A percentile compares a stretch with the other conserved stretches of the same genome.
Conservation (phyloP, 495 filamentous ascomycete species). For the Margaritispora aquatica region DNA sequence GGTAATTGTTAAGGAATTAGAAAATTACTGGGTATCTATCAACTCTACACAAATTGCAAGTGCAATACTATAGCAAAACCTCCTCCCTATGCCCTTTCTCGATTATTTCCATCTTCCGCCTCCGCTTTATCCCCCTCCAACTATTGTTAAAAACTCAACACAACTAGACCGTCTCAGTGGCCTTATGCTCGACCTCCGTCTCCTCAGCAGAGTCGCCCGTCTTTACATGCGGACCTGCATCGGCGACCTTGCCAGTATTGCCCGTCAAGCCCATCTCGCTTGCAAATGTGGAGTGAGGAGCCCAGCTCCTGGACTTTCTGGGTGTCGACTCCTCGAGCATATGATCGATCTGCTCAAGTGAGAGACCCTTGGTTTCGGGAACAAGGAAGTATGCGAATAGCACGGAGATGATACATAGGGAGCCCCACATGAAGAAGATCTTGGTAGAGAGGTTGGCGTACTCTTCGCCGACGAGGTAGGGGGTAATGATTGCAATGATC, state of each 20-base stretch:
- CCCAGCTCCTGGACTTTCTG: constrained; percentile 64
- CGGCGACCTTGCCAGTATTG: constrained; percentile 12
- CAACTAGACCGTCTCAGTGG: constrained; percentile 6
- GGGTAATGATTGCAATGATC: constrained; percentile 25
- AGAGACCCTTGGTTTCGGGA: constrained; percentile 81
- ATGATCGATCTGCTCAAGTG: constrained; percentile 82
- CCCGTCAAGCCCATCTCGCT: constrained; percentile 42
- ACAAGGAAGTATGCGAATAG: constrained; percentile 75
- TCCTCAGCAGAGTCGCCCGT: constrained; percentile 7
- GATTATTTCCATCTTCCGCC: neutral
- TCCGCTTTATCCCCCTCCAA: neutral
- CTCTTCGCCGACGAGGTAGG: constrained; percentile 20
- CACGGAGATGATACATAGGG: constrained; percentile 57
- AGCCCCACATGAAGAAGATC: constrained; percentile 77
- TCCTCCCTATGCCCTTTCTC: neutral
- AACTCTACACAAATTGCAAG: neutral
- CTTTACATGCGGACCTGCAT: neutral
- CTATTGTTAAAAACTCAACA: neutral
- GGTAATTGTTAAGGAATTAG: neutral
- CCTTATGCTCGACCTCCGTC: constrained; percentile 7
- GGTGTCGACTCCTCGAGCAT: constrained; percentile 82
- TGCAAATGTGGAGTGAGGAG: constrained; percentile 63
- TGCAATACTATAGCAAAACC: neutral
- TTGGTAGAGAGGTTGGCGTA: constrained; percentile 57
- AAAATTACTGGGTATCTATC: constrained; percentile 11